Evolutionary conservation across 2,329 filamentous ascomycete species (phyloP).

Genomic region (Ophiostoma himal-ulmi): DNA sequence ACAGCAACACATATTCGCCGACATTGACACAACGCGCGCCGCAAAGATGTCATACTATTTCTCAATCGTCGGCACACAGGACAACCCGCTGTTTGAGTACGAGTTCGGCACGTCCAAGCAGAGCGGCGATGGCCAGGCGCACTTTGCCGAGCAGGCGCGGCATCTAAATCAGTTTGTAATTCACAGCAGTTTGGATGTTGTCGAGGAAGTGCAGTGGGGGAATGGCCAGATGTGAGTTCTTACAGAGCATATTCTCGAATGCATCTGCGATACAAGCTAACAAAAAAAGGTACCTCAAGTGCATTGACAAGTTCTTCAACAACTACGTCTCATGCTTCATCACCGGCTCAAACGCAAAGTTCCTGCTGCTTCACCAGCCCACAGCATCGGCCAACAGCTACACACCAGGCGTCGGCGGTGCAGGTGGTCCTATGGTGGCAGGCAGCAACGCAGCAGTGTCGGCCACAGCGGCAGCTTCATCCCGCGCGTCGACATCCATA

Average conservation of each 20-base stretch:
- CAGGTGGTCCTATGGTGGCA: constrained; percentile 11
- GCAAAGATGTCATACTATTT: constrained; percentile 91
- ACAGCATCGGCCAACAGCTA: constrained; percentile 21
- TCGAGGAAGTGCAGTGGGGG: constrained; percentile 94
- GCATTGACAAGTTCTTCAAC: constrained; percentile 94
- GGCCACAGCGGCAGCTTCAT: constrained; percentile 33
- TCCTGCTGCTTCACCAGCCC: constrained; percentile 88
- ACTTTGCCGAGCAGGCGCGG: constrained; percentile 80
- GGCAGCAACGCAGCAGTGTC: constrained; percentile 17
- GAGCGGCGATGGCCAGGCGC: constrained; percentile 85
- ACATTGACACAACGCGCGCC: not conserved
- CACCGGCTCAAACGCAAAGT: constrained; percentile 86
- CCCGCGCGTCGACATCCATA: constrained; percentile 61
- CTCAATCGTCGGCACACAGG: constrained; percentile 88
- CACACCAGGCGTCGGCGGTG: constrained; percentile 24
- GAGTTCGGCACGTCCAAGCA: constrained; percentile 96
- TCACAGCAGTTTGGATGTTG: constrained; percentile 87
- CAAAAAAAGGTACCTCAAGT: constrained; percentile 75
- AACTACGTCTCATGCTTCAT: constrained; percentile 94
- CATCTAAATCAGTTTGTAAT: constrained; percentile 98
- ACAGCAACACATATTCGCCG: not conserved
- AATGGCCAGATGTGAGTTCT: constrained; percentile 67
- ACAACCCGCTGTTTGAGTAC: constrained; percentile 93
- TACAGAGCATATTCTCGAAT: not conserved
- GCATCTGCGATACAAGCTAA: not conserved